Evolutionary conservation across 805 yeast species (phyloP), one percentile per base, ranked within the genome.

Genomic region (Candida ovalis): DNA sequence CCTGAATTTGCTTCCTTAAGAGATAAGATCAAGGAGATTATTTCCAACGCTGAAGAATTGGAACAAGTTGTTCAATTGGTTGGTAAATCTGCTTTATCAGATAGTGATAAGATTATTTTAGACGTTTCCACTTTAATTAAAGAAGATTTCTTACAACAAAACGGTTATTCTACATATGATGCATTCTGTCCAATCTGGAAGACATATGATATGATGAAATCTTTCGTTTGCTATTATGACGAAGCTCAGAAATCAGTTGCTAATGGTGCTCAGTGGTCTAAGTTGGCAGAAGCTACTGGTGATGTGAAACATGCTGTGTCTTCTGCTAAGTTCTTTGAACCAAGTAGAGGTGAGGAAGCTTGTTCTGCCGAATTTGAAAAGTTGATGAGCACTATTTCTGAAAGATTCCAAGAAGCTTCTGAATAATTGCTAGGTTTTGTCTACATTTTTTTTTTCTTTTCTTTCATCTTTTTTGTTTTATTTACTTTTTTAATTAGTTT

Each of bases 161-260:
- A 94, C 73, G 99, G 99, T 75, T 94, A 94, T 75, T 94, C 99
- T 42, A 76, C 96, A 40, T 94, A 94, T 68, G 99, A 94, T 72
- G 96, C 96, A 35, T 94, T 90, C 86, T 94, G 99, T 75, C 99
- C 99, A 57, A 88, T 94, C 65, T 94, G 99, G 99, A 94, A 94
- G 78, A 94, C 99, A 42, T 86, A 81, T 60, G 94, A 88, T 68
- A 94, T 94, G 99, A 91, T 94, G 98, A 90, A 87, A 71, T 85
- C 91, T 10, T 94, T 94, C 63, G 82, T 91, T 50, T 72, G 90
- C 32, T 94, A 94, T 72, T 82, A 88, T 64, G 97, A 92, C 59
- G 98, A 94, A 75, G 97, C 99, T 28, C 98, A 92, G 74, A 91
- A 90, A 75, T 96, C 98, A 15, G 86, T 92, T 52, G 78, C 96